Percentiles rank a stretch among this genome's conserved stretches.
Evolutionary conservation across 2,329 filamentous ascomycete genomes (phyloP).

Genomic region (Verruconis gallopava): DNA sequence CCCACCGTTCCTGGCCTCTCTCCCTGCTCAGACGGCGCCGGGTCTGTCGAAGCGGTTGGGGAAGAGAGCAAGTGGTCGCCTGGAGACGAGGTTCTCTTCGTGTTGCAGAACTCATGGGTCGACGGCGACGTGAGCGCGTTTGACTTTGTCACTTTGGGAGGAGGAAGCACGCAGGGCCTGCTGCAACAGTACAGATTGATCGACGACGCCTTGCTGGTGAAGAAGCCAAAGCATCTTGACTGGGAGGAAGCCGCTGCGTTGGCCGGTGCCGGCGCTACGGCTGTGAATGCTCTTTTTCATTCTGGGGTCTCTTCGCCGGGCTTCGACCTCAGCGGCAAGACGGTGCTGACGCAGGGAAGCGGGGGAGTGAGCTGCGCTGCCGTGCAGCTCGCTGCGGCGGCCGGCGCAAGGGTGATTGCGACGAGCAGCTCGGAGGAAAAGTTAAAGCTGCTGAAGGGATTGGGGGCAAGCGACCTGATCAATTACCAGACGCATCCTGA

Average conservation of each 20-base stretch:
- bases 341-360: slow-evolving; percentile 55
- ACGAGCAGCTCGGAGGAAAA: too few species aligned
- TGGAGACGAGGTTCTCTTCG: neutral
- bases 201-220: slow-evolving; percentile 52
- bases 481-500: slow-evolving; percentile 42
- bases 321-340: too few species aligned
- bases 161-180: slow-evolving; percentile 54
- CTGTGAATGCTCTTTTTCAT: slow-evolving; percentile 43
- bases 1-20: neutral
- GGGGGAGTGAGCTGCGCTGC: slow-evolving; percentile 56
- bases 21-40: slow-evolving; percentile 14
- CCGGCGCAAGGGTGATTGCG: slow-evolving; percentile 43
- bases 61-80: slow-evolving; percentile 29
- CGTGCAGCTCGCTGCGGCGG: slow-evolving; percentile 38
- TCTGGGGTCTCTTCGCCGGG: slow-evolving; percentile 30
- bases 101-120: slow-evolving; percentile 30
- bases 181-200: slow-evolving; percentile 56
- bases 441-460: slow-evolving; percentile 35
- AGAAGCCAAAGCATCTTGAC: slow-evolving; percentile 43
- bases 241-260: slow-evolving; percentile 35
- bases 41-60: slow-evolving; percentile 32
- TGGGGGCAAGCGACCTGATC: slow-evolving; percentile 44
- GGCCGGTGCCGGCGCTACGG: slow-evolving; percentile 32
- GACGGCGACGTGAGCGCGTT: slow-evolving; percentile 20
- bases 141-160: slow-evolving; percentile 42